Evolutionary conservation across 345 rosid species (phyloP).

Genomic region (Aegle marmelos): DNA sequence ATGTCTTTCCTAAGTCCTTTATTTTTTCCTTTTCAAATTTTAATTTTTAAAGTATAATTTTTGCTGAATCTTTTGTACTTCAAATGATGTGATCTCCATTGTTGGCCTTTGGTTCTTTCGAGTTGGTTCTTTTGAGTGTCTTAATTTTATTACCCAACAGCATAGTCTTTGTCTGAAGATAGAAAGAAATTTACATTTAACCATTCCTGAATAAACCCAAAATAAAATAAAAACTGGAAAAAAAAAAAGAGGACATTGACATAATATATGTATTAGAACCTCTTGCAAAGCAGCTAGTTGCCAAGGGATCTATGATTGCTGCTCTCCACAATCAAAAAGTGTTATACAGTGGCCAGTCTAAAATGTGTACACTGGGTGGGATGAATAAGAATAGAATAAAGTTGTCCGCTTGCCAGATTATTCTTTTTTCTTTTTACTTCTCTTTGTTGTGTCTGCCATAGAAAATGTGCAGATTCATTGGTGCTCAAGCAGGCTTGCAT

Average conservation of each 20-base stretch:
- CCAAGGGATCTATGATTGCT: neutral
- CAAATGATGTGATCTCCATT: neutral
- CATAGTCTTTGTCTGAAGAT: neutral
- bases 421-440: no score
- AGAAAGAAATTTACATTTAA: neutral
- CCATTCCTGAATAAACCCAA: neutral
- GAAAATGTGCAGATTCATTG: neutral
- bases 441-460: neutral
- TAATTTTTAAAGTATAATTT: neutral
- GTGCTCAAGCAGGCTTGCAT: neutral
- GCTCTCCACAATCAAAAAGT: neutral
- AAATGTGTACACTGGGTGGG: neutral
- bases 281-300: neutral
- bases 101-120: neutral
- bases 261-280: neutral
- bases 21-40: neutral
- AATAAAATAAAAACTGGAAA: neutral
- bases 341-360: neutral
- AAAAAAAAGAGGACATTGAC: neutral
- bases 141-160: neutral
- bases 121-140: neutral
- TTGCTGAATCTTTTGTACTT: neutral
- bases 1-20: neutral
- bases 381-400: no score
- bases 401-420: neutral